Evolutionary conservation across 805 yeast species (phyloP).

Genomic region (Candida maris): DNA sequence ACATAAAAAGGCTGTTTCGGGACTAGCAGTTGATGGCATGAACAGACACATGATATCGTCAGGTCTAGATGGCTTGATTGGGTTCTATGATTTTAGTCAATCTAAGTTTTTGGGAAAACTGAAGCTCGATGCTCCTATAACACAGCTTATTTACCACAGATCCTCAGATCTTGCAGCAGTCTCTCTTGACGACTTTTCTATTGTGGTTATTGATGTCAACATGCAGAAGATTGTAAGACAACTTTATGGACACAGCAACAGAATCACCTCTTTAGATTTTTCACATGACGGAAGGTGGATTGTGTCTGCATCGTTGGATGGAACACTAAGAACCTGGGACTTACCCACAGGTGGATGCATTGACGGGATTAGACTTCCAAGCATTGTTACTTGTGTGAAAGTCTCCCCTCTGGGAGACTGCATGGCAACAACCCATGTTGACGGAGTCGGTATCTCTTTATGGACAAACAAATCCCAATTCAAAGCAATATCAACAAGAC

Average conservation of each 20-base stretch:
- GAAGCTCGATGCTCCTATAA: conserved; percentile 70
- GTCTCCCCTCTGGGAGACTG: conserved; percentile 87
- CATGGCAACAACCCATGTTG: conserved; percentile 88
- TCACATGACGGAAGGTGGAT: conserved; percentile 96
- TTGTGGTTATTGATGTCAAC: conserved; percentile 75
- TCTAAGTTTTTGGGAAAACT: conserved; percentile 65
- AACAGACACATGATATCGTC: conserved; percentile 81
- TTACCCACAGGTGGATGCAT: conserved; percentile 95
- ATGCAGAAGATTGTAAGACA: conserved; percentile 84
- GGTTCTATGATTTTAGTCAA: conserved; percentile 79
- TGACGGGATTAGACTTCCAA: conserved; percentile 77
- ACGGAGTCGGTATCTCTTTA: conserved; percentile 81
- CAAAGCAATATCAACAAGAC: conserved; percentile 68
- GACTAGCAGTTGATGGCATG: conserved; percentile 85
- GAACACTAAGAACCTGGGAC: conserved; percentile 94
- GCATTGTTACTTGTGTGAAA: conserved; percentile 75
- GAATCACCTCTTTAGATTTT: conserved; percentile 84
- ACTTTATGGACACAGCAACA: conserved; percentile 83
- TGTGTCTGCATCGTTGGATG: conserved; percentile 75
- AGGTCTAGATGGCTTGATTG: conserved; percentile 86
- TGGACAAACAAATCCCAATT: conserved; percentile 94
- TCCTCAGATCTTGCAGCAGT: conserved; percentile 82
- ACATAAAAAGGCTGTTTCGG: conserved; percentile 81
- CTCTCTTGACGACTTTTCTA: conserved; percentile 80
- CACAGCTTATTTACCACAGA: conserved; percentile 71